Conservation (phyloP, 495 filamentous ascomycete species). For the Aspergillus biplanus region DNA sequence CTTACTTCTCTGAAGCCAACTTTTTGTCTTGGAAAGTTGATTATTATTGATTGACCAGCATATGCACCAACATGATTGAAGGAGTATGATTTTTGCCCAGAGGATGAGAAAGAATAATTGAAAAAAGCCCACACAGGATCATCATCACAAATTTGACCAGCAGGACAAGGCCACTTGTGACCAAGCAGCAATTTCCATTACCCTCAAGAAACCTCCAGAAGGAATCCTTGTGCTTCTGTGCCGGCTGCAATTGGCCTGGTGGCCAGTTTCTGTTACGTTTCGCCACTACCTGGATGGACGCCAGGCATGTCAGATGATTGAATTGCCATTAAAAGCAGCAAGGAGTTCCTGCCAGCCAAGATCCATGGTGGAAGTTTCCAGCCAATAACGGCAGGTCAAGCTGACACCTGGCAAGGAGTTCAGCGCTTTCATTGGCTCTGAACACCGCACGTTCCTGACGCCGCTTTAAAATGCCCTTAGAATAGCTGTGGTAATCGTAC, state of each 20-base stretch:
- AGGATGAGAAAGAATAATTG: too few species aligned
- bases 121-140: not conserved
- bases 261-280: constrained; percentile 48
- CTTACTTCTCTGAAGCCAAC: too few species aligned
- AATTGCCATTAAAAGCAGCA: constrained; percentile 17
- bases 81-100: too few species aligned
- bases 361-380: constrained; percentile 15
- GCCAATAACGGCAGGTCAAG: constrained; percentile 19
- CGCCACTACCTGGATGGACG: constrained; percentile 22
- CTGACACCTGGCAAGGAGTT: not conserved
- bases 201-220: constrained; percentile 34
- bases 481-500: constrained; percentile 9
- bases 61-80: too few species aligned
- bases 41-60: too few species aligned
- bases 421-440: constrained; percentile 7
- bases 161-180: constrained; percentile 20
- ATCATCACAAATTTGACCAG: not conserved
- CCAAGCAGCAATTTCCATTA: constrained; percentile 36
- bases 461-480: constrained; percentile 14
- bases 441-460: constrained; percentile 9
- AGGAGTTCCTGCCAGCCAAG: constrained; percentile 5
- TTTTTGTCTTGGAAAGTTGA: too few species aligned
- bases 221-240: constrained; percentile 9
- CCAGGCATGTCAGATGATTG: constrained; percentile 39
- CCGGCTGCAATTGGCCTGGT: constrained; percentile 32